A percentile compares a stretch with the other conserved stretches of the same genome.
Conservation (phyloP, 2,329 filamentous ascomycete species). For the Venturia asperata region DNA sequence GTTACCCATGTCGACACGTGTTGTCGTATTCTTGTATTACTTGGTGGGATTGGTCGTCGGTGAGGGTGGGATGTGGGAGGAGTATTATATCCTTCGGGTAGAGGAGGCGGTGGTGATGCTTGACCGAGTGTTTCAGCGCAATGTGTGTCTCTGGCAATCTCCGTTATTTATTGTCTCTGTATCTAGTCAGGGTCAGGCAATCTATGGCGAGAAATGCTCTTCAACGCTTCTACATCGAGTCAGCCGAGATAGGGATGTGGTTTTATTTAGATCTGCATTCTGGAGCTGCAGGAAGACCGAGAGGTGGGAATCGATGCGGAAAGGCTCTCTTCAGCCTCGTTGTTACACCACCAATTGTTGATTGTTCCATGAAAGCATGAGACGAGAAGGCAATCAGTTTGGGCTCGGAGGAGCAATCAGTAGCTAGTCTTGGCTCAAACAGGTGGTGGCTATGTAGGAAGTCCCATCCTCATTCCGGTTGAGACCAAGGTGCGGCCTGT, state of each 20-base stretch:
- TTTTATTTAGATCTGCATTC: conserved; percentile 4
- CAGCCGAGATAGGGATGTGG: neutral
- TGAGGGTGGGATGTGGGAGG: neutral
- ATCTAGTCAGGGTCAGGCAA: neutral
- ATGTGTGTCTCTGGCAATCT: neutral
- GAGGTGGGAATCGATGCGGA: neutral
- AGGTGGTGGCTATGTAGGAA: too few relatives aligned
- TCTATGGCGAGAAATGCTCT: neutral
- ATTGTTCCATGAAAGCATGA: too few relatives aligned
- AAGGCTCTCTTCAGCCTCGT: neutral
- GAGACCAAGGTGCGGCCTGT: too few relatives aligned
- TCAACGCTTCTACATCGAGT: neutral
- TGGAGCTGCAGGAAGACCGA: neutral
- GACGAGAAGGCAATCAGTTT: too few relatives aligned
- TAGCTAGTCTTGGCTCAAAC: too few relatives aligned
- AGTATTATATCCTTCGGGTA: neutral
- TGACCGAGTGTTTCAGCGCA: neutral
- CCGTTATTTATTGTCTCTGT: neutral
- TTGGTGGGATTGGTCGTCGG: neutral
- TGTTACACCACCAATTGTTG: neutral
- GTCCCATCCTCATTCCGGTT: too few relatives aligned
- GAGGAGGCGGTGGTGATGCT: neutral
- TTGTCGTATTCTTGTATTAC: neutral
- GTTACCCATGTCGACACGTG: conserved; percentile 66
- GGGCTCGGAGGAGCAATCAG: too few relatives aligned